A percentile compares a stretch with the other conserved stretches of the same genome.
Conservation (phyloP, 2,329 filamentous ascomycete genomes). For the Fusarium subtropicale region DNA sequence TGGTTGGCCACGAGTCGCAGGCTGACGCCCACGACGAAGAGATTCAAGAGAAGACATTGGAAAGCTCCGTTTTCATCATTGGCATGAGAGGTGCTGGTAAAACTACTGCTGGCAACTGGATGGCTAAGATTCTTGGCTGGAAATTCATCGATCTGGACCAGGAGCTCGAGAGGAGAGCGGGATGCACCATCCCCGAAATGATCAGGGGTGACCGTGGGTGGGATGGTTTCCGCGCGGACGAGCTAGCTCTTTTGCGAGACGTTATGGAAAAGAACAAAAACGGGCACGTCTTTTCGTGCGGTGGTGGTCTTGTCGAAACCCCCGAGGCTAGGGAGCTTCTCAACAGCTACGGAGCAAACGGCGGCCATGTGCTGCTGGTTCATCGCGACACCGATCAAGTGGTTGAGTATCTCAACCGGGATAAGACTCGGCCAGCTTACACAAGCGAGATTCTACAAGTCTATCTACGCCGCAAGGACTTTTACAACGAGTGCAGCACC, state of each 20-base stretch:
- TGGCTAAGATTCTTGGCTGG: conserved; percentile 78
- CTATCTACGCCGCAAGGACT: conserved; percentile 87
- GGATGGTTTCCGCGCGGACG: conserved; percentile 86
- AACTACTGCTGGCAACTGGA: conserved; percentile 91
- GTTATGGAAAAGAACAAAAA: conserved; percentile 79
- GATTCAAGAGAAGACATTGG: conserved; percentile 33
- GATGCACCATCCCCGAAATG: conserved; percentile 86
- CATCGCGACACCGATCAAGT: conserved; percentile 89
- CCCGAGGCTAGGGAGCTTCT: conserved; percentile 82
- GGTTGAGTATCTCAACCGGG: conserved; percentile 86
- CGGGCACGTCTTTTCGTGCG: conserved; percentile 90
- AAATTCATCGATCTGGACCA: conserved; percentile 88
- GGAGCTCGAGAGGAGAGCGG: conserved; percentile 80
- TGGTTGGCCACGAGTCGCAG: conserved; percentile 79
- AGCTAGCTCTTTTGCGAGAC: conserved; percentile 78
- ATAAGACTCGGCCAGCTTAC: conserved; percentile 92
- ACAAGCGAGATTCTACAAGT: conserved; percentile 92
- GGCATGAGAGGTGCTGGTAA: conserved; percentile 98
- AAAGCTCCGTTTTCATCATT: conserved; percentile 88
- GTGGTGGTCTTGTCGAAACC: conserved; percentile 91
- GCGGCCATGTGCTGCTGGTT: conserved; percentile 87
- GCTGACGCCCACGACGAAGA: conserved; percentile 28
- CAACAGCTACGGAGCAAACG: conserved; percentile 75
- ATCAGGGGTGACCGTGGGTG: conserved; percentile 79
- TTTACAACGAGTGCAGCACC: conserved; percentile 94